Base-by-base conservation (phyloP, 352 stramenopile species). In the Phytophthora fragariae region DNA sequence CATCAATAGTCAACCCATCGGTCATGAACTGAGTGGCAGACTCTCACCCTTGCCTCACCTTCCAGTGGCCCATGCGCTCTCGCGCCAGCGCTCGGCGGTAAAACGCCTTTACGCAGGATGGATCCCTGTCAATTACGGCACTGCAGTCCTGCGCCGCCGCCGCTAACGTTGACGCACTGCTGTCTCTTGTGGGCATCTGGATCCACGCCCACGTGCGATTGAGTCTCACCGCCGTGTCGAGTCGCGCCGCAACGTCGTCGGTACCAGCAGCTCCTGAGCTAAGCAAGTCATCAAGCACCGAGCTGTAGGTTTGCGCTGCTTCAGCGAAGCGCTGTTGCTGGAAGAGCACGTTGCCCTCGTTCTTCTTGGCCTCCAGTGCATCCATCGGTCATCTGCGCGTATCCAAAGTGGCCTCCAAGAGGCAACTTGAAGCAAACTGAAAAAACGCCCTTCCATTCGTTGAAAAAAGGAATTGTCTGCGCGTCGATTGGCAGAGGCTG, bases 401-500 rank as follows among this genome's bases (percentile, higher is more conserved):
- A 71, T 55, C 31, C 7, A 59, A 62, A 41, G 27, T 19, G n/a
- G 19, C 17, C 37, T 11, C 37, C 37, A 44, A 44, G 37, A 17
- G 17, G 17, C 19, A 19, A 47, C 19, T 56, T 68, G 37, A 71
- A 70, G 54, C n/a, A 39, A 24, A 10, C 12, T 44, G 37, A 44
- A 44, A 44, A 44, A 44, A 44, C 3, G 6, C 19, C 2, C 27
- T 58, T 11, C 27, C 11, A 76, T 76, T 76, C 27, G 60, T 31
- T 27, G 21, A 57, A 77, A 75, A 60, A 10, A 3, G 19, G 8
- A 75, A 57, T 85, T 96, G 85, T 86, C 49, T 33, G 82, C 70
- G 68, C 79, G 82, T 93, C 88, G 86, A 96, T 96, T 96, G 89
- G 89, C 89, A 94, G 88, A 84, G 82, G 83, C 84, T 93, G 86